phyloP scores from a whole-genome alignment of 371 early-diverging fungal species.

The Apophysomyces elegans region DNA sequence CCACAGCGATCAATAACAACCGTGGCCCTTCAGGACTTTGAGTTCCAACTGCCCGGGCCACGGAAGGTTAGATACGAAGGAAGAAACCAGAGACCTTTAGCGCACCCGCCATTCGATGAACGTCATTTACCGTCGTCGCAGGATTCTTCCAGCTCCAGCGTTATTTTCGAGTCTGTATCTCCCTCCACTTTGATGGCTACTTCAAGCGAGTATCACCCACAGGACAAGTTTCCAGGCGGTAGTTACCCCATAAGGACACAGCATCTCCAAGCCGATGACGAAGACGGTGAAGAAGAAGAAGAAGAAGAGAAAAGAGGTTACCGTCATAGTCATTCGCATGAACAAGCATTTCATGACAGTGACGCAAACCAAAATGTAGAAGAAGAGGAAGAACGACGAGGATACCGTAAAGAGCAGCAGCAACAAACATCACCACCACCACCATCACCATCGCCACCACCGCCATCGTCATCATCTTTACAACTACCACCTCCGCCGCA shows the following conservation, averaged over 20 bases:
- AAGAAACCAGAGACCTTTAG: background rate
- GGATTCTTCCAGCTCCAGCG: constrained; percentile 11
- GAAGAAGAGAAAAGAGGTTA: background rate
- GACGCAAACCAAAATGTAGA: background rate
- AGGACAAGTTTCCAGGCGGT: background rate
- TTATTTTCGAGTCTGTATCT: constrained; percentile 12
- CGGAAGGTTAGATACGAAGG: background rate
- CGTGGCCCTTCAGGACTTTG: background rate
- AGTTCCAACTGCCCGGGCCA: background rate
- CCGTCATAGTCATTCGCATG: background rate
- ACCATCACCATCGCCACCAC: background rate
- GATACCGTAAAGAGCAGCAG: background rate
- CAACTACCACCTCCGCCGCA: background rate
- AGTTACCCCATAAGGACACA: background rate
- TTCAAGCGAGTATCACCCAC: background rate
- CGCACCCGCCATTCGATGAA: background rate
- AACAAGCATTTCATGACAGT: background rate
- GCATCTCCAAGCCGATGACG: constrained; percentile 4
- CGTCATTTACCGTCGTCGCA: constrained; percentile 6
- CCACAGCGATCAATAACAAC: constrained; percentile 9
- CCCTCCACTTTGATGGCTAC: background rate
- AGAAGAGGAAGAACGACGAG: constrained; percentile 10
- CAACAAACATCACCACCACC: background rate
- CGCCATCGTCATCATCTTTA: background rate
- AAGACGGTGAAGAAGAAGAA: background rate